Evolutionary conservation across 2,329 filamentous ascomycete genomes (phyloP), one percentile per base, ranked within the genome.

Genomic region (Calonectria henricotiae): DNA sequence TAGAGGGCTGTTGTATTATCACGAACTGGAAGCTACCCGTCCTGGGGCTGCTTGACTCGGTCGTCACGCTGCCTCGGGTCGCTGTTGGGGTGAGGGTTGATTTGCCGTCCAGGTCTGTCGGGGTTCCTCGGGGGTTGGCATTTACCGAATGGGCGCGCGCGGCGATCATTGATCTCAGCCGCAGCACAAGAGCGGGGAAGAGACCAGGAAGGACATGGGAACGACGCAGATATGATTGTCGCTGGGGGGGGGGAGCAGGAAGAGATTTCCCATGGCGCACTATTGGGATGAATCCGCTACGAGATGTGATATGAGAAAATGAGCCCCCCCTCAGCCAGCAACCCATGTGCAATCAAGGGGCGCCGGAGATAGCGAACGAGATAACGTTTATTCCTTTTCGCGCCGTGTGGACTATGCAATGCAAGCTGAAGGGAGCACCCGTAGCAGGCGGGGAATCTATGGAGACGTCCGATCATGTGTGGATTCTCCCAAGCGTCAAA

Each of bases 401-500:
- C 32, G n/a, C 32, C 37, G 15, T 43, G 55, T 25, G 39, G 55
- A 44, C 37, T 61, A 13, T 15, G 8, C 5, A 7, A 61, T 61
- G 55, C 35, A n/a, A 61, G 37, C 55, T 32, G 23, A 43, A 43
- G 55, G 37, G 60, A 65, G 20, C 8, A 58, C 13, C 47, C 47
- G 27, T 32, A 9, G 8, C 20, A 39, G 30, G 49, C 51, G 63
- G 63, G 63, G 64, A 43, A 61, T 66, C 4, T 23, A 66, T 49
- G 63, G 51, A 41, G 41, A 39, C 20, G n/a, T 6, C 41, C 20
- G 63, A 60, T 60, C 43, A 35, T 23, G 23, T 30, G 64, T 61
- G 64, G 64, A 23, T 61, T 51, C 51, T 49, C 17, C 8, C n/a
- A 30, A 30, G 51, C 49, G 41, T 58, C 54, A 66, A 23, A 58